These are phyloP conservation scores for Stachybotrys chartarum DNA, from an alignment of 2,329 filamentous ascomycete genomes.

Conservation along the genomic window DNA sequence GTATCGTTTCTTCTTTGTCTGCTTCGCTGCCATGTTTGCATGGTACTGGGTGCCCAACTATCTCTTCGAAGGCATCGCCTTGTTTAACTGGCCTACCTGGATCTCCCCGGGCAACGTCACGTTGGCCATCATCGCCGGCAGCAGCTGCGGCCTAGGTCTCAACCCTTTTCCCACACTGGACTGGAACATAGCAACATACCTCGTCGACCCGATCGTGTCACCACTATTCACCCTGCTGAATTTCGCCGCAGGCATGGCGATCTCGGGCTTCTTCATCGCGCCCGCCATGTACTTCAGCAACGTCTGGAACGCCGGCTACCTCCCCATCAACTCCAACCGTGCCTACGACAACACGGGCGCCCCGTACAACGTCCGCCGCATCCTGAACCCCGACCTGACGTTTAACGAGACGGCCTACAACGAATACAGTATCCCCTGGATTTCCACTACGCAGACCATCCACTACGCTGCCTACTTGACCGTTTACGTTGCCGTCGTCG, in stretches of 20 bases:
- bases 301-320: slow-evolving; percentile 40
- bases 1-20: slow-evolving; percentile 34
- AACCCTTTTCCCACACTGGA: slow-evolving; percentile 31
- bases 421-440: slow-evolving; percentile 46
- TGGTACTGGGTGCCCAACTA: slow-evolving; percentile 46
- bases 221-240: slow-evolving; percentile 22
- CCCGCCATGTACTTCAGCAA: slow-evolving; percentile 40
- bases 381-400: slow-evolving; percentile 39
- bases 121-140: slow-evolving; percentile 25
- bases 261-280: slow-evolving; percentile 45
- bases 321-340: slow-evolving; percentile 47
- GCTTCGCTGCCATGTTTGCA: slow-evolving; percentile 37
- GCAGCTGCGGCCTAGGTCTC: slow-evolving; percentile 27
- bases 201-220: slow-evolving; percentile 21
- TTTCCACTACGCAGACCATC: slow-evolving; percentile 31
- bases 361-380: slow-evolving; percentile 42
- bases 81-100: slow-evolving; percentile 46
- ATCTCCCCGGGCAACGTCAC: slow-evolving; percentile 33
- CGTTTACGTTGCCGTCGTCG: slow-evolving; percentile 18
- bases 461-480: slow-evolving; percentile 22
- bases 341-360: slow-evolving; percentile 50
- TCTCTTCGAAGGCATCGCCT: slow-evolving; percentile 35
- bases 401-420: slow-evolving; percentile 45
- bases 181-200: slow-evolving; percentile 26
- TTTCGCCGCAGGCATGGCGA: slow-evolving; percentile 26